These are phyloP conservation scores for Entelexis sorbosivorans DNA, from an alignment of 1,139 yeast species.

Conservation along the genomic window DNA sequence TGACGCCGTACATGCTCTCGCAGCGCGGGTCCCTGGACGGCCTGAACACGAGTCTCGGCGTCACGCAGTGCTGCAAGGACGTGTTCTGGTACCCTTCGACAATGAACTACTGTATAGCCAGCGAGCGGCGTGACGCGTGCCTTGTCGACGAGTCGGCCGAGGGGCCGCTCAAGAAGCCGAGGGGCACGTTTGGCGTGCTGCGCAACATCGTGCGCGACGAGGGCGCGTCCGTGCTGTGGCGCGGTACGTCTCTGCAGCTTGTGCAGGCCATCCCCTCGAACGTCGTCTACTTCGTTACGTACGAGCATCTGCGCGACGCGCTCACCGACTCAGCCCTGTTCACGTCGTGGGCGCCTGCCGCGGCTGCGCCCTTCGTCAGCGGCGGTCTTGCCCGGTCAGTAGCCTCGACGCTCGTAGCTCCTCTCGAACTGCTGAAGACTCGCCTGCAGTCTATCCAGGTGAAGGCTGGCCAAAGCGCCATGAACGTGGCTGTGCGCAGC, in stretches of 20 bases:
- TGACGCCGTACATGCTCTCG: conserved; percentile 2
- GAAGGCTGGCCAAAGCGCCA: conserved; percentile 24
- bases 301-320: conserved; percentile 69
- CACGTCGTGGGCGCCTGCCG: conserved; percentile 5
- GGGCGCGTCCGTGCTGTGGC: conserved; percentile 70
- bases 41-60: conserved; percentile 25
- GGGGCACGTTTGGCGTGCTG: conserved; percentile 31
- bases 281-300: conserved; percentile 87
- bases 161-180: neutral
- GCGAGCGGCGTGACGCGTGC: conserved; percentile 29
- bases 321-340: conserved; percentile 43
- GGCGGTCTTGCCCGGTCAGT: conserved; percentile 76
- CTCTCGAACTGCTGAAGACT: conserved; percentile 78
- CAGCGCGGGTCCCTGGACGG: neutral
- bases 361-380: conserved; percentile 65
- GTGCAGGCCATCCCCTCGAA: conserved; percentile 90
- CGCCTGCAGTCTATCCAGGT: conserved; percentile 68
- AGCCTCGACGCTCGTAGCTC: conserved; percentile 80
- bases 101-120: conserved; percentile 34
- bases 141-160: conserved; percentile 22
- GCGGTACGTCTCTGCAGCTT: conserved; percentile 75
- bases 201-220: conserved; percentile 54
- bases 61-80: conserved; percentile 34
- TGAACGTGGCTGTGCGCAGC: conserved; percentile 41
- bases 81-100: conserved; percentile 35